Base-by-base conservation (phyloP, 768 basidiomycete species). In the Phanerodontia chrysosporium region DNA sequence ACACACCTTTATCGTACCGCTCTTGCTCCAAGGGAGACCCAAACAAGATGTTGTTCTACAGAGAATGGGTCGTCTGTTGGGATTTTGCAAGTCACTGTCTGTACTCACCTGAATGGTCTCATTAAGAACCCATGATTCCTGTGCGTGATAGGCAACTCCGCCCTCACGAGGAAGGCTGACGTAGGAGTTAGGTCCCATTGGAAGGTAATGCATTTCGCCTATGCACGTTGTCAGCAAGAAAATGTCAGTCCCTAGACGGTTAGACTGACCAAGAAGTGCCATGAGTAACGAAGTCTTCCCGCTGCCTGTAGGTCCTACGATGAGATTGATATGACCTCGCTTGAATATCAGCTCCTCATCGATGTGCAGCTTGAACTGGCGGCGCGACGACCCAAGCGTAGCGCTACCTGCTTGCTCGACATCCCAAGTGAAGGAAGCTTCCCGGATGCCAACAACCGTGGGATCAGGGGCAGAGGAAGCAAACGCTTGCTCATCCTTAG, bases 121-220 rank as follows among this genome's bases (percentile, higher is more conserved):
- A 62, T 91, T 92, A 69, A 86, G 82, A 2, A 92, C 85, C 90
- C 90, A 95, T 4, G 88, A 84, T 67, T 92, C 90, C 69, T 95
- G 92, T 3, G 87, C 86, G 6, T 87, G 87, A 67, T 90, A 92
- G 1, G 90, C 85, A 30, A 95, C 79, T 4, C 91, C 90, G 1
- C 78, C 78, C 1, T 74, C 73, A 1, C 90, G 78, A 29, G 92
- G 92, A 7, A 95, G 80, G 62, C 82, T 84, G 68, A 80, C 90
- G 78, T 82, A 87, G 0, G 89, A 84, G 36, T 82, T 78, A 1
- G 81, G 75, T 13, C 74, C 69, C 14, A 75, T 73, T 1, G 79
- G 80, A 13, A 79, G 70, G 65, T 83, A 85, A 68, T 88, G 84
- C 84, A 90, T 83, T 70, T 70, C 69, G 35, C 69, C 66, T 66